A percentile compares a stretch with the other conserved stretches of the same genome.
phyloP scores from a whole-genome alignment of 2,329 filamentous ascomycete species.

The Scortechinia acanthostroma region DNA sequence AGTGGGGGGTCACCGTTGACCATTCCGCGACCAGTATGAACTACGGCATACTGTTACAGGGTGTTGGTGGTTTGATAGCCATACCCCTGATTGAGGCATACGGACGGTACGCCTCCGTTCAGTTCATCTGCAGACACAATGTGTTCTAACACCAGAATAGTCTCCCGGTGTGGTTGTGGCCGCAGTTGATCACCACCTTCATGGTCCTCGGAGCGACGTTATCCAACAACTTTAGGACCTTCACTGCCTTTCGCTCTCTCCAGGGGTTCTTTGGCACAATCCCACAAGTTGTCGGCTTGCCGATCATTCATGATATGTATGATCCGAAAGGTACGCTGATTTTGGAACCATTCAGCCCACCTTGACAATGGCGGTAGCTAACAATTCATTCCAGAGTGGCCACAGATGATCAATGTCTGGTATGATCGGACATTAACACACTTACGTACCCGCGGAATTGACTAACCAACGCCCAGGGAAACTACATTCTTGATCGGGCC shows the following conservation, averaged over 20 bases:
- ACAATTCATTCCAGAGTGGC: slow-evolving; percentile 18
- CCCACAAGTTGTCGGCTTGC: slow-evolving; percentile 26
- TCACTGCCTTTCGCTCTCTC: slow-evolving; percentile 24
- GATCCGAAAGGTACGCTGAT: background rate
- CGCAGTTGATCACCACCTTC: slow-evolving; percentile 23
- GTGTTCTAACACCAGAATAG: too few species aligned
- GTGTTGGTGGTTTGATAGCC: slow-evolving; percentile 23
- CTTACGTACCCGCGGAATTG: background rate
- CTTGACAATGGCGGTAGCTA: too few species aligned
- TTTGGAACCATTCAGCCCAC: background rate
- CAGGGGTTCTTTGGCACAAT: slow-evolving; percentile 26
- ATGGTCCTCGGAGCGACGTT: slow-evolving; percentile 27
- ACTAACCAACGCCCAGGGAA: slow-evolving; percentile 13
- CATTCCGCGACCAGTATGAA: slow-evolving; percentile 26
- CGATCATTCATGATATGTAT: slow-evolving; percentile 28
- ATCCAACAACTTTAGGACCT: slow-evolving; percentile 24
- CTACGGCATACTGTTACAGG: slow-evolving; percentile 25
- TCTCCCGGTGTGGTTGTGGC: slow-evolving; percentile 30
- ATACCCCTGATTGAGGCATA: slow-evolving; percentile 26
- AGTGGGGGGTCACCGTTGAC: slow-evolving; percentile 19
- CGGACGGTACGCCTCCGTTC: slow-evolving; percentile 21
- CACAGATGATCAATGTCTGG: slow-evolving; percentile 25
- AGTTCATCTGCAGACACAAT: too few species aligned
- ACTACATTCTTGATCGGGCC: slow-evolving; percentile 24
- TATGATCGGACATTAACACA: background rate